Evolutionary conservation across 2,329 filamentous ascomycete species (phyloP).

Genomic region (Hymenoscyphus occultus): DNA sequence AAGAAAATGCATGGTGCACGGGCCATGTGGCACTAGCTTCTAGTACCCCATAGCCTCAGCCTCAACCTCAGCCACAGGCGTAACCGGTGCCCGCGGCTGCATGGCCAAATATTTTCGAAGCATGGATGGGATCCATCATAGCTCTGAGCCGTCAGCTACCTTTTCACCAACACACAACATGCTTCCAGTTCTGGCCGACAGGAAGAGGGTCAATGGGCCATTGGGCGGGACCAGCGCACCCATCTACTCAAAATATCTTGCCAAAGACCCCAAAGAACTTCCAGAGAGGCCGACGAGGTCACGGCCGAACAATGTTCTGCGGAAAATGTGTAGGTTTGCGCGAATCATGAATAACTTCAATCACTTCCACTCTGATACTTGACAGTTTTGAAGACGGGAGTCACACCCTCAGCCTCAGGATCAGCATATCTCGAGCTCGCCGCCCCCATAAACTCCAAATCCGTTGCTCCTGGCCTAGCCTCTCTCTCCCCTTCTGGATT

Average conservation of each 20-base stretch:
- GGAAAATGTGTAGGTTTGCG: conserved; percentile 75
- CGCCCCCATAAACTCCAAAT: conserved; percentile 43
- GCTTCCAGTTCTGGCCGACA: conserved; percentile 56
- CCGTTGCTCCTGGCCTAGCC: conserved; percentile 48
- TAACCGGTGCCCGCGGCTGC: no score
- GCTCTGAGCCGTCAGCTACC: neutral
- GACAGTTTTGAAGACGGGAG: conserved; percentile 81
- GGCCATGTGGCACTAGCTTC: neutral
- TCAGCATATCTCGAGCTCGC: conserved; percentile 80
- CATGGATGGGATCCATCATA: neutral
- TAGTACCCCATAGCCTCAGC: neutral
- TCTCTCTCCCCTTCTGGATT: conserved; percentile 54
- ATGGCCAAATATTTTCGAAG: neutral
- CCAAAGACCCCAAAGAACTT: conserved; percentile 45
- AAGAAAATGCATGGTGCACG: neutral
- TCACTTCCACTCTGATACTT: conserved; percentile 11
- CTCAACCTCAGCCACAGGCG: neutral
- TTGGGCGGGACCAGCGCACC: conserved; percentile 72
- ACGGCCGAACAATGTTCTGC: conserved; percentile 66
- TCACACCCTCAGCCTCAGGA: conserved; percentile 89
- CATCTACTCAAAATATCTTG: conserved; percentile 56
- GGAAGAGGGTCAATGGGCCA: conserved; percentile 87
- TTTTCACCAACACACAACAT: conserved; percentile 43
- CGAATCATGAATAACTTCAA: neutral
- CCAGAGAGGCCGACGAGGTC: conserved; percentile 51